Percentiles rank a stretch among this genome's conserved stretches.
Conservation (phyloP, 2,329 filamentous ascomycete genomes). For the Westerdykella ornata region DNA sequence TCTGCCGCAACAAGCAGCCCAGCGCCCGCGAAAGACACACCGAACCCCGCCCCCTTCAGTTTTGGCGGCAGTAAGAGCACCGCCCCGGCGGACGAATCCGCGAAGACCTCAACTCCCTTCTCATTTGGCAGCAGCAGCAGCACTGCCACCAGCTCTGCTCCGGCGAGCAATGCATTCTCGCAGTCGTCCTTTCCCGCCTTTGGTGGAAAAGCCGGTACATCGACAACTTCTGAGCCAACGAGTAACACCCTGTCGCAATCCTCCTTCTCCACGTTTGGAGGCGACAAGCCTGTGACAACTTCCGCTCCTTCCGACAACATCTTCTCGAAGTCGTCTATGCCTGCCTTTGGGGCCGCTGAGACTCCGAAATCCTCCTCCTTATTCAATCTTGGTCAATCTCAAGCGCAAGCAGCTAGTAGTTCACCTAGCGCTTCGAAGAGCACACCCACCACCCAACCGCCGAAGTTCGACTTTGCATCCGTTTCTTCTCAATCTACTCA, state of each 20-base stretch:
- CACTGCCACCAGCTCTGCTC: not conserved
- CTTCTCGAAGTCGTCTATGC: not conserved
- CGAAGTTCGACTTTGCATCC: too few species aligned
- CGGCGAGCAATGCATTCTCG: conserved; percentile 1
- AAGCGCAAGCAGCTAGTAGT: too few species aligned
- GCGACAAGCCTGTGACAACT: conserved; percentile 8
- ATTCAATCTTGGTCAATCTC: too few species aligned
- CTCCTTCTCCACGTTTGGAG: conserved; percentile 5
- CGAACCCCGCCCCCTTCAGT: not conserved
- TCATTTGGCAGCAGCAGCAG: not conserved
- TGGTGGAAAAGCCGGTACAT: not conserved
- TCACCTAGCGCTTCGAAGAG: too few species aligned
- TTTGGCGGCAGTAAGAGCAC: too few species aligned
- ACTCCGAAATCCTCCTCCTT: too few species aligned
- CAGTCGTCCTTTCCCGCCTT: not conserved
- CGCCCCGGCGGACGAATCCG: too few species aligned
- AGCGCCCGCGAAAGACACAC: too few species aligned
- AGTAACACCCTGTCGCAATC: conserved; percentile 10
- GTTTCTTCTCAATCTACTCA: too few species aligned
- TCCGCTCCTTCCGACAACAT: conserved; percentile 9
- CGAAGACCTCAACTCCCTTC: too few species aligned
- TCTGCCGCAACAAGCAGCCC: too few species aligned
- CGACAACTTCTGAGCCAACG: conserved; percentile 5
- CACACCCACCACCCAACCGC: too few species aligned
- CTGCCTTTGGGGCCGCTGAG: not conserved